Evolutionary conservation across 495 filamentous ascomycete genomes (phyloP).

Genomic region (Aspergillus taichungensis): DNA sequence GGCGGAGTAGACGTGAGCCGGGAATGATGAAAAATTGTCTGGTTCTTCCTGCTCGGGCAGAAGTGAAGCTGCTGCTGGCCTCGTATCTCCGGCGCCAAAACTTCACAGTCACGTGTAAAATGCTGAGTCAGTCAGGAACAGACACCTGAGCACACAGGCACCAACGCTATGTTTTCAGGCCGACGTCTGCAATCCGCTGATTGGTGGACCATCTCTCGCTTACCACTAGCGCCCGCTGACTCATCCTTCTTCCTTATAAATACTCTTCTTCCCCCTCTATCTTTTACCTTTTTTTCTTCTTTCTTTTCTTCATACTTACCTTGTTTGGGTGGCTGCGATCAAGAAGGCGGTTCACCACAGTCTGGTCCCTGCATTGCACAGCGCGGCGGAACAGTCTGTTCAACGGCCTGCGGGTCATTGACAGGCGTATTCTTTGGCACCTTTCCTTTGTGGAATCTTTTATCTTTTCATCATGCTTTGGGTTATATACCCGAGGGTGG

Average conservation of each 20-base stretch:
- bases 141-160: constrained; percentile 8
- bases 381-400: constrained; percentile 56
- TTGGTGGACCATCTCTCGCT: constrained; percentile 26
- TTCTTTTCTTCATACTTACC: constrained; percentile 66
- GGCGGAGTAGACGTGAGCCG: constrained; percentile 6
- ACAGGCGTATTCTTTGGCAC: constrained; percentile 69
- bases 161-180: background rate
- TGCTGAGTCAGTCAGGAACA: background rate
- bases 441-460: constrained; percentile 25
- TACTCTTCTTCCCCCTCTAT: background rate
- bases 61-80: background rate
- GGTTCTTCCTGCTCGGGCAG: background rate
- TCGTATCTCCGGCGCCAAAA: constrained; percentile 19
- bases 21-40: constrained; percentile 1
- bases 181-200: background rate
- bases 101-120: constrained; percentile 30
- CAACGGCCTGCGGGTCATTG: constrained; percentile 63
- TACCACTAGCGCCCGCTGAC: constrained; percentile 16
- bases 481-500: constrained; percentile 36
- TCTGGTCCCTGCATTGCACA: constrained; percentile 72
- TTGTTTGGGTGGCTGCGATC: constrained; percentile 57
- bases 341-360: constrained; percentile 50
- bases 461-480: constrained; percentile 50
- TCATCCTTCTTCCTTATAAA: constrained; percentile 19
- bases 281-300: constrained; percentile 28